Evolutionary conservation across 2,329 filamentous ascomycete genomes (phyloP).

Genomic region (Fusarium tjaetaba): DNA sequence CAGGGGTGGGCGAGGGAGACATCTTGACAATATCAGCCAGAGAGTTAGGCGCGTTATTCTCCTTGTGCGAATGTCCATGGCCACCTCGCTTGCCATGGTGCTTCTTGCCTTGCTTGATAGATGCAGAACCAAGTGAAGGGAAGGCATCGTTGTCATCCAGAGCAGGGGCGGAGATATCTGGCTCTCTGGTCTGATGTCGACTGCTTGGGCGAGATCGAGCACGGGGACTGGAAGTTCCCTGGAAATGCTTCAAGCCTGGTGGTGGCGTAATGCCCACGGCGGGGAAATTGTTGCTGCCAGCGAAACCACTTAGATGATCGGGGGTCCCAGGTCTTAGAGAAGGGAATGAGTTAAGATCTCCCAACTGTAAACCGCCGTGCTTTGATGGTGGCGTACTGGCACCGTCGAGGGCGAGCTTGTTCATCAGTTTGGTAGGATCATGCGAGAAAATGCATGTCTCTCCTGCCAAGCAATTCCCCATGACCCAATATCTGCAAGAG

Average conservation of each 20-base stretch:
- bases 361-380: conserved; percentile 77
- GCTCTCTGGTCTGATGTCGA: conserved; percentile 71
- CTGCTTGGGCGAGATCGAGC: conserved; percentile 86
- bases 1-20: conserved; percentile 83
- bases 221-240: conserved; percentile 69
- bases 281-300: conserved; percentile 61
- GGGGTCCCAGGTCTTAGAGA: conserved; percentile 70
- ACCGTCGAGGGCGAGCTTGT: conserved; percentile 79
- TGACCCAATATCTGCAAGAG: conserved; percentile 83
- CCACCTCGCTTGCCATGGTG: conserved; percentile 92
- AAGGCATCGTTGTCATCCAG: conserved; percentile 97
- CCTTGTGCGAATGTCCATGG: conserved; percentile 77
- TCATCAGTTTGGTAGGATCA: conserved; percentile 87
- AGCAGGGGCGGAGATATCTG: conserved; percentile 74
- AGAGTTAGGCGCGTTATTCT: conserved; percentile 76
- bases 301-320: conserved; percentile 66
- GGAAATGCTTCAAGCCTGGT: conserved; percentile 74
- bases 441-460: conserved; percentile 97
- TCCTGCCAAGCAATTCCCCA: conserved; percentile 93
- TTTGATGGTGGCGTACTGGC: conserved; percentile 71
- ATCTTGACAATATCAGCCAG: conserved; percentile 95
- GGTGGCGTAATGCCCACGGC: conserved; percentile 71
- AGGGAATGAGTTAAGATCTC: conserved; percentile 88
- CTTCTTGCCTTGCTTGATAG: conserved; percentile 83
- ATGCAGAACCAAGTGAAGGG: conserved; percentile 83